Conservation (phyloP, 2,329 filamentous ascomycete genomes). For the Penicillium sp. region DNA sequence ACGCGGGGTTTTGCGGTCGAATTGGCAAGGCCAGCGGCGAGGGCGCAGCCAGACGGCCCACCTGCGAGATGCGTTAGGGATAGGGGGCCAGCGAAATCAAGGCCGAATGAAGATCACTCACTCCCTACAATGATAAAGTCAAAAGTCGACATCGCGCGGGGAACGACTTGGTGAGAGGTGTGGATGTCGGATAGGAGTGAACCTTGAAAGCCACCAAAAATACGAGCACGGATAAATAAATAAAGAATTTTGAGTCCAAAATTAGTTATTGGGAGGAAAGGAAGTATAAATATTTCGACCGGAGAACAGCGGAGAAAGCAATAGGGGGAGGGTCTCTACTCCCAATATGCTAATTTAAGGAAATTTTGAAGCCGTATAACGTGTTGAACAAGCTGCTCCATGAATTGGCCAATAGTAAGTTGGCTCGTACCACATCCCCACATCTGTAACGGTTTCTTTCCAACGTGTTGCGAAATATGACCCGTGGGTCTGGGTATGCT, state of each 20-base stretch:
- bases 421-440: background rate
- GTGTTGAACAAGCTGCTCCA: background rate
- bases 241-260: background rate
- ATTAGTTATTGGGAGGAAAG: background rate
- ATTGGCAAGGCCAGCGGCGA: conserved; percentile 53
- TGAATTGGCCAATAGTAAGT: background rate
- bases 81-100: background rate
- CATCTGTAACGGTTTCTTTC: background rate
- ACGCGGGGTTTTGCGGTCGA: conserved; percentile 48
- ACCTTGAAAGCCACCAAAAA: background rate
- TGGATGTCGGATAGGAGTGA: background rate
- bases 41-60: conserved; percentile 55
- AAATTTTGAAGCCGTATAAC: background rate
- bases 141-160: conserved; percentile 11
- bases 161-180: background rate
- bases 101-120: conserved; percentile 2
- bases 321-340: background rate
- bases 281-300: background rate
- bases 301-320: background rate
- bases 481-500: background rate
- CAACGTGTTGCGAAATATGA: background rate
- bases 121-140: conserved; percentile 17
- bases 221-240: no score
- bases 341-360: background rate
- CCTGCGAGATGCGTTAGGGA: background rate